Conservation (phyloP, 306 rosid genomes). For the Hippophae rhamnoides region DNA sequence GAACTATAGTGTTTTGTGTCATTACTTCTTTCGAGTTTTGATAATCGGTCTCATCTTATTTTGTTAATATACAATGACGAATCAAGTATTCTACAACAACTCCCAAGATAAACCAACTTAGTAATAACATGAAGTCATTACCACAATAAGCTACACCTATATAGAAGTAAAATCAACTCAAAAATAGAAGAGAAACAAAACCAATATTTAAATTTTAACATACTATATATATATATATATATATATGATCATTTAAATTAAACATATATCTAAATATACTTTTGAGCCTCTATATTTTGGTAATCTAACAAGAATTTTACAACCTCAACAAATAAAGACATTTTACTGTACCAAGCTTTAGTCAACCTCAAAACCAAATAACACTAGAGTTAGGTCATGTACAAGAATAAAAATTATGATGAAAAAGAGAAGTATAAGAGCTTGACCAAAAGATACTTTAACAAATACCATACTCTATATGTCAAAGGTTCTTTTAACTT, state of each 20-base stretch:
- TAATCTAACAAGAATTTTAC: slow-evolving; percentile 16
- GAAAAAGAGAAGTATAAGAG: no score
- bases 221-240: no score
- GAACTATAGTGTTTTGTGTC: slow-evolving; percentile 31
- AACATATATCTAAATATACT: no score
- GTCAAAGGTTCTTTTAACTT: no score
- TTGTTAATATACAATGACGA: slow-evolving; percentile 66
- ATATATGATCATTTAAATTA: no score
- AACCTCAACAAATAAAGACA: slow-evolving; percentile 64
- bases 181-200: slow-evolving; percentile 5
- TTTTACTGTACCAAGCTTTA: slow-evolving; percentile 84
- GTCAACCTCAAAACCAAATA: slow-evolving; percentile 50
- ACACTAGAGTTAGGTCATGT: slow-evolving; percentile 17
- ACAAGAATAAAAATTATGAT: no score
- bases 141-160: slow-evolving; percentile 72
- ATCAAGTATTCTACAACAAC: slow-evolving; percentile 85
- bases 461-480: no score
- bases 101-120: slow-evolving; percentile 89
- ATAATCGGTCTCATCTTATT: slow-evolving; percentile 37
- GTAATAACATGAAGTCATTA: slow-evolving; percentile 94
- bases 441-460: no score
- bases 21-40: slow-evolving; percentile 33
- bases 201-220: slow-evolving; percentile 19
- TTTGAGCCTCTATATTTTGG: not conserved
- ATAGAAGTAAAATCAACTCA: not conserved